Conservation (phyloP, 768 basidiomycete genomes). For the Boletus reticuloceps region DNA sequence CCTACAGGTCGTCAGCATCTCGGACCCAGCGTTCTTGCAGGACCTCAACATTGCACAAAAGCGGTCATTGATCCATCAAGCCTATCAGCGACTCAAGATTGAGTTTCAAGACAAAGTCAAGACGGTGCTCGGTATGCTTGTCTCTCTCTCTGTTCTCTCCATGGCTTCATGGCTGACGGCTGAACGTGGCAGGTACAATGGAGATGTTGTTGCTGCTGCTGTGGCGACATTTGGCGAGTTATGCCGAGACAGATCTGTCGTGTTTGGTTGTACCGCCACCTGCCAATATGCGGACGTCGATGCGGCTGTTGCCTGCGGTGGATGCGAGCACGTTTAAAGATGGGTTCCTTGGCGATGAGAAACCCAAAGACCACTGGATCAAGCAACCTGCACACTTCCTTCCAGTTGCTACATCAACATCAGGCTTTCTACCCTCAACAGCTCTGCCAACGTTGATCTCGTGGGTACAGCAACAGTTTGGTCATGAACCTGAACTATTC, state of each 20-base stretch:
- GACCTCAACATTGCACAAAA: constrained; percentile 70
- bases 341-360: constrained; percentile 17
- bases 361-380: too few species aligned
- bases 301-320: constrained; percentile 56
- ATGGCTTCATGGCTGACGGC: too few species aligned
- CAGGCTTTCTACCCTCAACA: too few species aligned
- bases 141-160: background rate
- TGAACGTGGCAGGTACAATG: constrained; percentile 46
- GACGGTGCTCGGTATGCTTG: constrained; percentile 48
- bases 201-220: constrained; percentile 83
- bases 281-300: constrained; percentile 41
- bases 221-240: constrained; percentile 78
- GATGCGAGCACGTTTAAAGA: constrained; percentile 56
- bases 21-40: constrained; percentile 55
- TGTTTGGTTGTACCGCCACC: constrained; percentile 4
- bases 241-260: constrained; percentile 37
- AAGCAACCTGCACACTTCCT: too few species aligned
- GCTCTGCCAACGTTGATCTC: too few species aligned
- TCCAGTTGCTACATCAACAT: too few species aligned
- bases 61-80: constrained; percentile 58
- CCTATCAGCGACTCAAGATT: constrained; percentile 47
- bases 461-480: too few species aligned
- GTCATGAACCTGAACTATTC: too few species aligned
- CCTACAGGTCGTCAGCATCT: constrained; percentile 45
- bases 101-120: constrained; percentile 48